Percentiles rank a stretch among this genome's conserved stretches.
Conservation (phyloP, 768 basidiomycete species). For the Rhodocollybia butyracea region DNA sequence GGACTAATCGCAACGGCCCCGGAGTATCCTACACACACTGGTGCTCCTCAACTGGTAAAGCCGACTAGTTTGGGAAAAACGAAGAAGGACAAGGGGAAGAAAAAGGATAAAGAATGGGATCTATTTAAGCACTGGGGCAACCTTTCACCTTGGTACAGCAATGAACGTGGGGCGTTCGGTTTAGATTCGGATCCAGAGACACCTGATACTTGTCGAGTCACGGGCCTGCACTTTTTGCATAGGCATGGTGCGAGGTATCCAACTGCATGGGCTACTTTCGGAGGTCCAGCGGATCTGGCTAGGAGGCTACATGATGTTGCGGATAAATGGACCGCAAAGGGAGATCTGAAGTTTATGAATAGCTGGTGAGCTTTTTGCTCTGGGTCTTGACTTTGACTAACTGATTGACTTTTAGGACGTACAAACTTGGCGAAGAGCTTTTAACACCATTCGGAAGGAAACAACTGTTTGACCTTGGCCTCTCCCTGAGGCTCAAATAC, state of each 20-base stretch:
- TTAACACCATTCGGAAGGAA: conserved; percentile 89
- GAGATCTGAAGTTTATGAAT: conserved; percentile 73
- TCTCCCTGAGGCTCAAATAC: conserved; percentile 74
- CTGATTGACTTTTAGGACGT: conserved; percentile 54
- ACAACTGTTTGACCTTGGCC: conserved; percentile 75
- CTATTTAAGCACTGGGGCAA: conserved; percentile 83
- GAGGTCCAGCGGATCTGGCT: conserved; percentile 59
- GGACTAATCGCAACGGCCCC: conserved; percentile 72
- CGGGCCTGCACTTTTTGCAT: conserved; percentile 76
- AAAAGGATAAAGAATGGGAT: conserved; percentile 46
- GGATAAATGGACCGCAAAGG: conserved; percentile 60
- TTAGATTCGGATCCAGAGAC: conserved; percentile 67
- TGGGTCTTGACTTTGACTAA: neutral
- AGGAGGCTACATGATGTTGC: conserved; percentile 52
- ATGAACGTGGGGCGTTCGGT: conserved; percentile 62
- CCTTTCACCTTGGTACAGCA: conserved; percentile 82
- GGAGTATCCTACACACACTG: conserved; percentile 74
- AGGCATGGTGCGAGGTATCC: conserved; percentile 79
- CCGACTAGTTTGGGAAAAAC: conserved; percentile 34
- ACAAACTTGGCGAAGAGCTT: conserved; percentile 88
- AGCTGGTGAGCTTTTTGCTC: conserved; percentile 54
- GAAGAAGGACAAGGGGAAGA: conserved; percentile 16
- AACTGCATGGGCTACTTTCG: conserved; percentile 57
- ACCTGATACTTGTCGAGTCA: conserved; percentile 67
- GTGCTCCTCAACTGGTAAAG: conserved; percentile 59